Percentiles rank a stretch among this genome's conserved stretches.
These are phyloP conservation scores for Penicillium sp. DNA, from an alignment of 2,329 filamentous ascomycete genomes.

Conservation along the genomic window DNA sequence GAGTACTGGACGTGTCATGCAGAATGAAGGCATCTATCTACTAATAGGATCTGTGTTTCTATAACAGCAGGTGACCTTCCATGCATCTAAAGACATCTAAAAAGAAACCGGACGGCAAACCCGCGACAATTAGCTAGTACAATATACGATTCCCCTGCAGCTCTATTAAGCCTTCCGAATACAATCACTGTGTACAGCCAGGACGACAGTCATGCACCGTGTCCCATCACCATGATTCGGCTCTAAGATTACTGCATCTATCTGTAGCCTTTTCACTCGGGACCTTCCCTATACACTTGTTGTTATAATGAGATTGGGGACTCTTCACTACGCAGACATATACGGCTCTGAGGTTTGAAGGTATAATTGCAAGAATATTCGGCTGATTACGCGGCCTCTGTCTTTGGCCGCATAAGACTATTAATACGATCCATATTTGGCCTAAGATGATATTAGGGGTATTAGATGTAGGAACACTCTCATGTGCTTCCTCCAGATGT, in stretches of 20 bases:
- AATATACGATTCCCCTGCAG: not conserved
- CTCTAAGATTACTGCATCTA: not conserved
- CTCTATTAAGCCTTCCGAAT: not conserved
- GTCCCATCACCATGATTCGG: not conserved
- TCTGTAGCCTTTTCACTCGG: not conserved
- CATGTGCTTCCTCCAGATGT: not conserved
- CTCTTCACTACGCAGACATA: not conserved
- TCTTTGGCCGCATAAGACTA: not conserved
- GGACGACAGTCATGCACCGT: not conserved
- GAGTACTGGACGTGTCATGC: not conserved
- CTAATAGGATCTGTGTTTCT: not conserved
- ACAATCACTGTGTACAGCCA: not conserved
- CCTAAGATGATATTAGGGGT: not conserved
- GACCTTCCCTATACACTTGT: not conserved
- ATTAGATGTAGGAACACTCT: not conserved
- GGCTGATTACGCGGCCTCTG: not conserved
- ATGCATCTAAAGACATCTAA: not conserved
- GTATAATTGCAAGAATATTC: not conserved
- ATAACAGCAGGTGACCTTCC: too few relatives aligned
- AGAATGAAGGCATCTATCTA: not conserved
- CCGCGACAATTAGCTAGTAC: not conserved
- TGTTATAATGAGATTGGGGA: not conserved
- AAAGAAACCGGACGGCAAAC: not conserved
- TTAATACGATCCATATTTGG: not conserved
- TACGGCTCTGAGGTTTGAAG: not conserved